Percentiles rank a stretch among this genome's conserved stretches.
Conservation (phyloP, 345 rosid genomes). For the Leavenworthia alabamica region DNA sequence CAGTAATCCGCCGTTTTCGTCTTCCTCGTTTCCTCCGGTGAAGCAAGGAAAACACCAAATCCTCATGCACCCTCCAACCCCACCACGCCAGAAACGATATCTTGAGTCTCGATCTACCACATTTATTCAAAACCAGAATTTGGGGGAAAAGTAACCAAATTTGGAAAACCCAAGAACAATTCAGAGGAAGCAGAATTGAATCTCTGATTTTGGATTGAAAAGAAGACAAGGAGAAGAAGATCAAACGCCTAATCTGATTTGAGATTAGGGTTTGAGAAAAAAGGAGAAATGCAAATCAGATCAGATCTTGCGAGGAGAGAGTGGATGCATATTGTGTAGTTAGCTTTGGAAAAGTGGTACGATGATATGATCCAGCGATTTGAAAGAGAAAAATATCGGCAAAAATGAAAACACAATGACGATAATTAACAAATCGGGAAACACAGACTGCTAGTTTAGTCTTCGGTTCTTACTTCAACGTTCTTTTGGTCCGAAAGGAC, state of each 20-base stretch:
- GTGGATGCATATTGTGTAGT: conserved; percentile 2
- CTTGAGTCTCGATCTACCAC: conserved; percentile 53
- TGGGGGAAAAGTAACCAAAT: conserved; percentile 10
- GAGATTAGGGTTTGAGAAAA: conserved; percentile 25
- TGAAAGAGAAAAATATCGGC: neutral
- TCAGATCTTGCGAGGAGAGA: conserved; percentile 19
- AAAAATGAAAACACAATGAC: conserved; percentile 22
- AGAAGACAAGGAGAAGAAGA: neutral
- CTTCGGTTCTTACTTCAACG: conserved; percentile 13
- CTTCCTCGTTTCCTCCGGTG: conserved; percentile 35
- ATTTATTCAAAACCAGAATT: conserved; percentile 18
- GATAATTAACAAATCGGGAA: conserved; percentile 17
- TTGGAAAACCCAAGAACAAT: neutral
- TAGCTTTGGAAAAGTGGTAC: neutral
- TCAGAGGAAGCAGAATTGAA: neutral
- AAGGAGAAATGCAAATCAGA: conserved; percentile 4
- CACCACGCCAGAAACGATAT: conserved; percentile 27
- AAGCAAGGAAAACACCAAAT: conserved; percentile 79
- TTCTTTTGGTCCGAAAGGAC: conserved; percentile 9
- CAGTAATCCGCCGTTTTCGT: conserved; percentile 19
- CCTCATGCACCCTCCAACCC: conserved; percentile 62
- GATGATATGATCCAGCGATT: conserved; percentile 17
- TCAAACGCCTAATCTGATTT: conserved; percentile 3
- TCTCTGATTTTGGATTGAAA: neutral
- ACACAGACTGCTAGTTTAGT: neutral